phyloP scores from a whole-genome alignment of 73 alveolate species.

The Stentor roeselii region DNA sequence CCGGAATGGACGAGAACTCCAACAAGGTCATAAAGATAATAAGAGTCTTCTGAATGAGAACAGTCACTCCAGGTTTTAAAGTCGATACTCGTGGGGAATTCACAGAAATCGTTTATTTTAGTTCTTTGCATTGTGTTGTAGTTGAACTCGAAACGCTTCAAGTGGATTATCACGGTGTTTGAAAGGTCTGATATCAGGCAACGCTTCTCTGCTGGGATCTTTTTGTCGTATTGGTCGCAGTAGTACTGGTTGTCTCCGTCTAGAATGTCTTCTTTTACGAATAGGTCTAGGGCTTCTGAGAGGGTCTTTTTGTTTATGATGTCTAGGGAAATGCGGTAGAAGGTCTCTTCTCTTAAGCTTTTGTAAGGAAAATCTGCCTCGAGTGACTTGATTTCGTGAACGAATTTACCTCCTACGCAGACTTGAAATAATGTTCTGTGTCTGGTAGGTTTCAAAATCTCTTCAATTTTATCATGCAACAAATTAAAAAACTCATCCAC shows the following conservation, averaged over 20 bases:
- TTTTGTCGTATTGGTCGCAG: constrained; percentile 90
- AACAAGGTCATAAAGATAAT: constrained; percentile 62
- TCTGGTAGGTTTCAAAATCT: constrained; percentile 61
- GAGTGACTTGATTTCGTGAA: constrained; percentile 80
- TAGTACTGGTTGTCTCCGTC: constrained; percentile 94
- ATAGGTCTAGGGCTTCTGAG: constrained; percentile 82
- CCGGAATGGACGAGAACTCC: constrained; percentile 68
- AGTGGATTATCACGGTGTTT: constrained; percentile 78
- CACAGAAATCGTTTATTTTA: constrained; percentile 92
- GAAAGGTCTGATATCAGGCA: constrained; percentile 84
- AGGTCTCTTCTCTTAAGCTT: constrained; percentile 87
- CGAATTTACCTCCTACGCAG: constrained; percentile 82
- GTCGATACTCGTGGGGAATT: constrained; percentile 91
- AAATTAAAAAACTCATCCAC: constrained; percentile 90
- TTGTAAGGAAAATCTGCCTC: constrained; percentile 84
- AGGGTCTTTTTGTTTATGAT: constrained; percentile 89
- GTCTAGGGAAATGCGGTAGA: constrained; percentile 81
- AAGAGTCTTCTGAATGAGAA: constrained; percentile 60
- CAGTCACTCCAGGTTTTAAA: constrained; percentile 89
- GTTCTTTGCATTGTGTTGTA: constrained; percentile 83
- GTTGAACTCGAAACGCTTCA: constrained; percentile 94
- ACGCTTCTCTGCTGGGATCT: constrained; percentile 88
- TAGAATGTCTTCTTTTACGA: constrained; percentile 90
- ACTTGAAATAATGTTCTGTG: constrained; percentile 69
- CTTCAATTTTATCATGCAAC: constrained; percentile 84